Conservation (phyloP, 768 basidiomycete species). For the Boletus reticuloceps region DNA sequence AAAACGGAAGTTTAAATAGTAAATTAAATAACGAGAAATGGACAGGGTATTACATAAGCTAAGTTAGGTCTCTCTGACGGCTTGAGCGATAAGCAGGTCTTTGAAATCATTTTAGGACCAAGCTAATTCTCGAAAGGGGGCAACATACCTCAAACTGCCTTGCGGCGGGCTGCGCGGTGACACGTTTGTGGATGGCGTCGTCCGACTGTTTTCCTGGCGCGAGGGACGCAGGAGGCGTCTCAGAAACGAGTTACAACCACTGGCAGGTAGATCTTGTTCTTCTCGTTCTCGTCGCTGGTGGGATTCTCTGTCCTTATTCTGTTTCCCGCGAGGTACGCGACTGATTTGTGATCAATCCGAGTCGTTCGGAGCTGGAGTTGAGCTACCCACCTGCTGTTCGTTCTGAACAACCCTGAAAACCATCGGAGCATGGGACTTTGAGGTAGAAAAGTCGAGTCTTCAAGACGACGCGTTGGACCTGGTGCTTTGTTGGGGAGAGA, state of each 20-base stretch:
- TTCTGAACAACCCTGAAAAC: background rate
- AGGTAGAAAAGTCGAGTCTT: background rate
- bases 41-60: too few species aligned
- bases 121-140: background rate
- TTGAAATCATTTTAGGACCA: background rate
- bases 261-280: background rate
- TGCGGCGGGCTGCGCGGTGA: too few species aligned
- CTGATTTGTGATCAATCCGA: background rate
- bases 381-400: background rate
- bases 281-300: background rate
- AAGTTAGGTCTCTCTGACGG: too few species aligned
- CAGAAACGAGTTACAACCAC: background rate
- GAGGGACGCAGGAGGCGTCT: background rate
- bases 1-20: too few species aligned
- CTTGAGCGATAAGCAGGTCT: conserved; percentile 1
- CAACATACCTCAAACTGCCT: background rate
- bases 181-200: too few species aligned
- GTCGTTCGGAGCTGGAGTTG: background rate
- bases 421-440: background rate
- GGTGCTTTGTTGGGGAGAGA: too few species aligned
- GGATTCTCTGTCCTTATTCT: too few species aligned
- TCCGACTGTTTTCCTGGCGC: background rate
- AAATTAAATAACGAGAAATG: too few species aligned
- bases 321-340: background rate
- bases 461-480: too few species aligned